Conservation (phyloP, 805 yeast species). For the Ogataea parapolymorpha region DNA sequence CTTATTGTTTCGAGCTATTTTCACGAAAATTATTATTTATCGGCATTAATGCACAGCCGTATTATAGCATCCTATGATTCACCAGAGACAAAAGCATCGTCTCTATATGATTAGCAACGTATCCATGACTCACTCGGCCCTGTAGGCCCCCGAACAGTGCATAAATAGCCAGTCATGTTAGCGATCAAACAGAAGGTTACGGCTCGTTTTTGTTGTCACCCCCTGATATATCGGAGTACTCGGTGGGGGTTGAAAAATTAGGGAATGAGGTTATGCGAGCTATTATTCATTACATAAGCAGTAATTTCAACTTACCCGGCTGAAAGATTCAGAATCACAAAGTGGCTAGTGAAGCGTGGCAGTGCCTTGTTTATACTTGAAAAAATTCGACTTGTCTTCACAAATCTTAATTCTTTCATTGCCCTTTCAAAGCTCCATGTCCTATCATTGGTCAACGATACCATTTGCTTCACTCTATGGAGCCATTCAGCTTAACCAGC, state of each 20-base stretch:
- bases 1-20: constrained; percentile 6
- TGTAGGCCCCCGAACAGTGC: too few species aligned
- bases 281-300: neutral
- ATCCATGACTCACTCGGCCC: too few species aligned
- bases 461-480: constrained; percentile 45
- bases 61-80: neutral
- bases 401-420: too few species aligned
- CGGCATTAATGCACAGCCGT: constrained; percentile 15
- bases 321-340: neutral
- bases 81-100: neutral
- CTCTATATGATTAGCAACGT: neutral
- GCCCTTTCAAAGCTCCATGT: constrained; percentile 9
- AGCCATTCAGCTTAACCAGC: constrained; percentile 37
- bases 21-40: constrained; percentile 8
- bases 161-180: constrained; percentile 3
- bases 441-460: constrained; percentile 37
- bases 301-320: constrained; percentile 2
- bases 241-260: constrained; percentile 6
- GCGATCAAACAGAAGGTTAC: neutral
- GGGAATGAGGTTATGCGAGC: neutral
- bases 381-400: constrained; percentile 3
- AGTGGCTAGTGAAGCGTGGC: constrained; percentile 9
- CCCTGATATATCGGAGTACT: constrained; percentile 9
- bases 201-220: constrained; percentile 1
- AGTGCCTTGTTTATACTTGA: constrained; percentile 8